Base-by-base conservation (phyloP, 1,139 yeast genomes). In the Nakaseomyces bracarensis region DNA sequence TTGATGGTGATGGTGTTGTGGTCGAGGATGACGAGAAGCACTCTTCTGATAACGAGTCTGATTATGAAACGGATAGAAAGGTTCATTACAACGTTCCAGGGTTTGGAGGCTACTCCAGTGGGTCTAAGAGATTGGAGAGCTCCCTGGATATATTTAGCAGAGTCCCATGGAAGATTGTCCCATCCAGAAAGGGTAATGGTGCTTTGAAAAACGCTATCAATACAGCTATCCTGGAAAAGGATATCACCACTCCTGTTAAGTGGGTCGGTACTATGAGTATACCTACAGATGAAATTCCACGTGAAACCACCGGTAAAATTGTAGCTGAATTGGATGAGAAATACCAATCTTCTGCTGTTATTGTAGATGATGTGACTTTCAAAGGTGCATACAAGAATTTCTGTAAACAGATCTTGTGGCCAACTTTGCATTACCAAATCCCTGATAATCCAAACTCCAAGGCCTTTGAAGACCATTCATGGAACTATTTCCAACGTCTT, bases 381-480 rank as follows among this genome's bases (percentile, higher is more conserved):
- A 83, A 82, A 53, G 96, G 96, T 16, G 95, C 87, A 55, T 91
- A 91, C 63, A 76, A 77, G 46, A 84, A 86, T 39, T 91, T 82
- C 59, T 89, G 96, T 61, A 91, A 91, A 60, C 94, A 87, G 56
- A 84, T 91, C 36, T 68, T 91, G 49, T 91, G 98, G 97, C 98
- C 98, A 21, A 85, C 96, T 2, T 70, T 93, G 50, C 98, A 91
- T 59, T 93, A 91, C 60, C 96, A 91, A 61, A 86, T 89, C 36
- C 98, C 98, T 0, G 97, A 91, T 61, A 81, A 87, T 55, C 95
- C 96, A 40, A 85, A 83, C 53, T 81, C 95, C 1, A 87, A 87
- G 61, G 95, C 95, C 0, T 91, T 89, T 62, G 96, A 89, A 61
- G 96, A 86, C 50, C 94, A 87, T 60, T 84, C 96, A 0, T 91